These are phyloP conservation scores for Medicago ruthenica DNA, from an alignment of 306 rosid species.

Conservation along the genomic window DNA sequence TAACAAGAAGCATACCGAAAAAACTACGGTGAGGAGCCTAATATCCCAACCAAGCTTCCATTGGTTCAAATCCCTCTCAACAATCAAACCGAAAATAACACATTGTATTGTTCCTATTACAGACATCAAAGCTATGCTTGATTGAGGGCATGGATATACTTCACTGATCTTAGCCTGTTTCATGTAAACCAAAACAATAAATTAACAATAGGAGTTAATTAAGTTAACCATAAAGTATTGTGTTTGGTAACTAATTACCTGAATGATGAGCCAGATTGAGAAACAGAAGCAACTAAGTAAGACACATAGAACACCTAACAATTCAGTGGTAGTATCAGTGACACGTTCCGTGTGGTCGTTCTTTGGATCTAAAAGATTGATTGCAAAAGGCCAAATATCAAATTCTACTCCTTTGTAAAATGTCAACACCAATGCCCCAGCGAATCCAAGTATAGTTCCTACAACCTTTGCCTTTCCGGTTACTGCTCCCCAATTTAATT, in stretches of 20 bases:
- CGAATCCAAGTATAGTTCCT: conserved; percentile 65
- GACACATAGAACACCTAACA: conserved; percentile 32
- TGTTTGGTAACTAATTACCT: not conserved
- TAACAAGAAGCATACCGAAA: conserved; percentile 29
- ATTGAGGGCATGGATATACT: conserved; percentile 51
- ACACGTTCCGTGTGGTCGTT: not conserved
- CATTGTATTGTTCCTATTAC: conserved; percentile 55
- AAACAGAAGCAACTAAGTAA: conserved; percentile 30
- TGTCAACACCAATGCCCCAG: conserved; percentile 67
- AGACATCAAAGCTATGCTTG: conserved; percentile 68
- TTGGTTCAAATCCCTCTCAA: conserved; percentile 58
- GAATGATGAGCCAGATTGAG: conserved; percentile 41
- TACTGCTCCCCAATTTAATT: conserved; percentile 45
- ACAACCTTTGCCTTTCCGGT: conserved; percentile 60
- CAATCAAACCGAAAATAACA: conserved; percentile 44
- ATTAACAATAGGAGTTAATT: no score
- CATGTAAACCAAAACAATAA: no score
- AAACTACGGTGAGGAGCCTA: conserved; percentile 57
- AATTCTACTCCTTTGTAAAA: conserved; percentile 59
- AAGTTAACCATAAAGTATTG: no score
- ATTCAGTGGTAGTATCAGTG: not conserved
- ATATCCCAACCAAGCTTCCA: conserved; percentile 77
- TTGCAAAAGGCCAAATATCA: conserved; percentile 53
- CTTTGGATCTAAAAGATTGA: conserved; percentile 51
- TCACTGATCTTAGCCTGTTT: conserved; percentile 52